Evolutionary conservation across 106 monocot species (phyloP).

Genomic region (Vanilla planifolia): DNA sequence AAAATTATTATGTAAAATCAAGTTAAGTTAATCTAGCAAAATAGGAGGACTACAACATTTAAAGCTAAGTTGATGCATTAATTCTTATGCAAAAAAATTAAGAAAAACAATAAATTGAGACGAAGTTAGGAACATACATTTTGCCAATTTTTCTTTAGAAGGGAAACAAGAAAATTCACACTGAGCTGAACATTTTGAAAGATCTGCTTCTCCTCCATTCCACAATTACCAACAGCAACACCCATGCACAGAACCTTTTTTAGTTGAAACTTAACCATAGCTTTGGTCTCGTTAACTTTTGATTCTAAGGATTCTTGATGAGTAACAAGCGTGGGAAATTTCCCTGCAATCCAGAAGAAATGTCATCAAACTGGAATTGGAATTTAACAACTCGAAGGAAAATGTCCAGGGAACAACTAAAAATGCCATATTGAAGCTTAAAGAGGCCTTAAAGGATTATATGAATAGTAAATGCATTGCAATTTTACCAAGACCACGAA

Average conservation of each 20-base stretch:
- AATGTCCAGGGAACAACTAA: too few relatives aligned
- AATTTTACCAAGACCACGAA: too few relatives aligned
- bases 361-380: not conserved
- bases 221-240: conserved; percentile 19
- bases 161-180: conserved; percentile 75
- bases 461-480: too few relatives aligned
- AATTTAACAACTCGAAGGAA: too few relatives aligned
- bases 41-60: too few relatives aligned
- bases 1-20: too few relatives aligned
- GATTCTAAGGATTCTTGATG: conserved; percentile 17
- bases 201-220: conserved; percentile 16
- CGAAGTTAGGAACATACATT: conserved; percentile 33
- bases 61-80: too few relatives aligned
- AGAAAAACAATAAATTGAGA: too few relatives aligned
- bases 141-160: conserved; percentile 87
- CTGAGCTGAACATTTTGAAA: conserved; percentile 39
- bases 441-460: too few relatives aligned
- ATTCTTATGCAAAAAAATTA: too few relatives aligned
- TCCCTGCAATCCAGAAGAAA: not conserved
- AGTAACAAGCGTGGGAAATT: conserved; percentile 11
- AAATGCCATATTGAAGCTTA: too few relatives aligned
- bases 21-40: too few relatives aligned
- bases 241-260: conserved; percentile 21
- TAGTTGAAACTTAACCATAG: conserved; percentile 21
- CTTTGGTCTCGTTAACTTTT: conserved; percentile 19